Percentiles rank a stretch among this genome's conserved stretches.
These are phyloP conservation scores for Cercospora sesami DNA, from an alignment of 2,329 filamentous ascomycete genomes.

Conservation along the genomic window DNA sequence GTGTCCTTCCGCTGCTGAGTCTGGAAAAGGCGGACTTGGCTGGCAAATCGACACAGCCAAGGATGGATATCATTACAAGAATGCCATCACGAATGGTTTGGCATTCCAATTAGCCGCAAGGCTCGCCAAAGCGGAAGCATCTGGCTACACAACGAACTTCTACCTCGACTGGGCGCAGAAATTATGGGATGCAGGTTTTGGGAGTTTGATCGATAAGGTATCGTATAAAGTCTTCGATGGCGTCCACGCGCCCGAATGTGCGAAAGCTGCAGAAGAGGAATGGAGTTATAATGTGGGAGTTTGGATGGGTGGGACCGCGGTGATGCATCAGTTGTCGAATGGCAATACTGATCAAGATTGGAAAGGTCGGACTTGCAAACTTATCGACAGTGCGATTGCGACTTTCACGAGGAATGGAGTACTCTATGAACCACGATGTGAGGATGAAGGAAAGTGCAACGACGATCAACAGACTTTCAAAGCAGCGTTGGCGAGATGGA, in stretches of 20 bases:
- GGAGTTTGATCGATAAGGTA: constrained; percentile 59
- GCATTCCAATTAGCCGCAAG: constrained; percentile 76
- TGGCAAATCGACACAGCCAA: constrained; percentile 83
- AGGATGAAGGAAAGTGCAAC: constrained; percentile 44
- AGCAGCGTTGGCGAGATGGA: constrained; percentile 50
- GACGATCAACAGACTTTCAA: constrained; percentile 47
- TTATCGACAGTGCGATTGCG: constrained; percentile 25
- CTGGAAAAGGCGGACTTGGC: constrained; percentile 71
- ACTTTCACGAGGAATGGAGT: constrained; percentile 35
- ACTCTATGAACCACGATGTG: constrained; percentile 51
- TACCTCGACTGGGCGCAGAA: constrained; percentile 64
- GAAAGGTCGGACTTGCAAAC: background rate
- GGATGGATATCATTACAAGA: constrained; percentile 79
- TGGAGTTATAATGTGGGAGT: constrained; percentile 51
- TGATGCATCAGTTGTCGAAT: constrained; percentile 40
- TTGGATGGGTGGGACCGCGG: constrained; percentile 50
- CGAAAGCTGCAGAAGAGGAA: constrained; percentile 46
- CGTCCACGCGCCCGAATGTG: constrained; percentile 48
- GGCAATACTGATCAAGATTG: background rate
- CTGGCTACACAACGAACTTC: constrained; percentile 39
- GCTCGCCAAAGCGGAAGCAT: constrained; percentile 19
- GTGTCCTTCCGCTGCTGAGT: constrained; percentile 38
- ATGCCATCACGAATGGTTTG: constrained; percentile 77
- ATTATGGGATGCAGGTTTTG: constrained; percentile 38
- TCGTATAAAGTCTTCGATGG: constrained; percentile 51